Conservation (phyloP, 768 basidiomycete genomes). For the Coprinopsis strossmayeri region DNA sequence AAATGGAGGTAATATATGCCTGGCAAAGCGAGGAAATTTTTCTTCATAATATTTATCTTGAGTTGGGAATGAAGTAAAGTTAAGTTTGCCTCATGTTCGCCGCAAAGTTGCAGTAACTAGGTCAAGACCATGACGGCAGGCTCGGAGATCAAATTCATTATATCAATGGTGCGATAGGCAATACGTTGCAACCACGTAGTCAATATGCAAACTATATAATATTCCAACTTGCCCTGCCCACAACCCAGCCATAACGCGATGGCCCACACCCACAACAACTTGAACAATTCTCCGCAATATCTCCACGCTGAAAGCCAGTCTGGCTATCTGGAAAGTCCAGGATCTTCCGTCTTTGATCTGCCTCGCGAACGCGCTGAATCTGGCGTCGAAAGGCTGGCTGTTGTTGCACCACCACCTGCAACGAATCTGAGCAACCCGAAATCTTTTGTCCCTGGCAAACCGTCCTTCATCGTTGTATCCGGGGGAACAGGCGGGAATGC, state of each 20-base stretch:
- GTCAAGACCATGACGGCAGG: too few species aligned
- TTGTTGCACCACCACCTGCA: conserved; percentile 8
- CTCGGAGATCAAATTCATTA: background rate
- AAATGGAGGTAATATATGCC: conserved; percentile 60
- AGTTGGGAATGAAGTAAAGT: background rate
- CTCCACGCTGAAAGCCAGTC: background rate
- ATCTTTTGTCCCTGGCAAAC: background rate
- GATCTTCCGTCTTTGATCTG: conserved; percentile 72
- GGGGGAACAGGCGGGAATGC: conserved; percentile 95
- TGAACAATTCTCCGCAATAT: background rate
- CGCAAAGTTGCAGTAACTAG: background rate
- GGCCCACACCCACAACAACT: background rate
- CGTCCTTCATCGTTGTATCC: conserved; percentile 71
- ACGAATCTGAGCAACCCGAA: background rate
- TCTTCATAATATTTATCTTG: conserved; percentile 12
- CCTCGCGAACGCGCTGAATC: conserved; percentile 37
- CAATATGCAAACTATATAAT: too few species aligned
- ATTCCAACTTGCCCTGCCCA: too few species aligned
- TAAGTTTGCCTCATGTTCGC: conserved; percentile 4
- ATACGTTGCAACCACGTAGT: background rate
- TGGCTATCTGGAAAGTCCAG: conserved; percentile 41
- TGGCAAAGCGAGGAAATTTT: conserved; percentile 48
- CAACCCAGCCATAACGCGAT: too few species aligned
- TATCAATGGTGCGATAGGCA: background rate
- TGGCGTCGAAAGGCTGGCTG: conserved; percentile 6